Conservation (phyloP, 2,329 filamentous ascomycete genomes). For the Trichoderma harzianum region DNA sequence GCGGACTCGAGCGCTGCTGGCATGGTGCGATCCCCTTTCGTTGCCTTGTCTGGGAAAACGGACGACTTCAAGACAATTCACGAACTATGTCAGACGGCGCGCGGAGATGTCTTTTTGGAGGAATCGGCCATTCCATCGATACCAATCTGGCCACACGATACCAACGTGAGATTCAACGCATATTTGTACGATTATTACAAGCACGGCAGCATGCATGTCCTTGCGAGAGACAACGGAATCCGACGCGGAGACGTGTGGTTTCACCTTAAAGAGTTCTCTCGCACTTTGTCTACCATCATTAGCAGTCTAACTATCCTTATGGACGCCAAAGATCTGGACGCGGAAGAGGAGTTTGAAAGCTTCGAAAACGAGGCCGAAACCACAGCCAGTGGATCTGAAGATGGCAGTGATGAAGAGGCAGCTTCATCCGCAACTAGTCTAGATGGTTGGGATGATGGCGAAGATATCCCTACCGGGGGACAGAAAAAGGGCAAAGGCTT, state of each 20-base stretch:
- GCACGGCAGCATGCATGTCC: constrained; percentile 60
- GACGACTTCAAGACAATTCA: constrained; percentile 63
- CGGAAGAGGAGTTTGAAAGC: constrained; percentile 39
- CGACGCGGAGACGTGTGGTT: constrained; percentile 69
- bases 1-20: constrained; percentile 30
- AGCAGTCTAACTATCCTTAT: constrained; percentile 58
- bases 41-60: constrained; percentile 64
- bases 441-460: constrained; percentile 19
- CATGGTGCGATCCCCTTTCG: constrained; percentile 62
- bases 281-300: constrained; percentile 67
- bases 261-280: constrained; percentile 56
- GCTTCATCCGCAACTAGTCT: neutral
- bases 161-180: constrained; percentile 54
- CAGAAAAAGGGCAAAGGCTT: constrained; percentile 45
- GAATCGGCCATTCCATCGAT: constrained; percentile 69
- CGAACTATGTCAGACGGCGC: constrained; percentile 64
- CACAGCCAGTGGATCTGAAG: neutral
- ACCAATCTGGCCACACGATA: constrained; percentile 56
- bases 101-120: constrained; percentile 70
- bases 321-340: constrained; percentile 32
- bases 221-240: constrained; percentile 65
- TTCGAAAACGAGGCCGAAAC: constrained; percentile 20
- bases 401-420: constrained; percentile 22
- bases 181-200: constrained; percentile 76
- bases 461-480: neutral